These are phyloP conservation scores for Closterium sp. DNA, from an alignment of 139 green algal genomes.

Conservation along the genomic window DNA sequence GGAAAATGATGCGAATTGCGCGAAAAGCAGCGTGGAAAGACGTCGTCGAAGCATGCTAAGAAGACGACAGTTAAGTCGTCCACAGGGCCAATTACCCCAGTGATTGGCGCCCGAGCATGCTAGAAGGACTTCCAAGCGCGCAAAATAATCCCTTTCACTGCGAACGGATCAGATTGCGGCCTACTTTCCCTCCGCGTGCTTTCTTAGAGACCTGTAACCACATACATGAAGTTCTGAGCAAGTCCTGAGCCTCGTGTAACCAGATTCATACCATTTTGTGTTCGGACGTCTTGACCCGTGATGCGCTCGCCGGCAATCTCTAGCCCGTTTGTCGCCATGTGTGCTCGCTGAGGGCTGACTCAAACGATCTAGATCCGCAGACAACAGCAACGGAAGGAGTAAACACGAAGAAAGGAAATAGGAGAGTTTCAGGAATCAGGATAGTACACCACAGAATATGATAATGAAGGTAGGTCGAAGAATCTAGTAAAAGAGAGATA, in stretches of 20 bases:
- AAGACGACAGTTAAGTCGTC: background rate
- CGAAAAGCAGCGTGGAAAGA: background rate
- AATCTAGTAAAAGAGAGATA: background rate
- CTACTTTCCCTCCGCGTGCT: no score
- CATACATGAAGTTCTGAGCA: background rate
- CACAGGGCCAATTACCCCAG: no score
- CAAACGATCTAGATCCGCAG: background rate
- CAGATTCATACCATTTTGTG: constrained; percentile 71
- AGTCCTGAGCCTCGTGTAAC: background rate
- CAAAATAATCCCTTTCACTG: no score
- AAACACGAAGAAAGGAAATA: background rate
- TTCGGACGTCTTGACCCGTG: constrained; percentile 88
- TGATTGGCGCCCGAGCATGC: no score
- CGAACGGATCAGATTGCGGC: no score
- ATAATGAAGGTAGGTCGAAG: background rate
- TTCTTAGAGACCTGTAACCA: background rate
- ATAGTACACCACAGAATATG: background rate
- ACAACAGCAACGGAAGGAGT: background rate
- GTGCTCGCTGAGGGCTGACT: background rate
- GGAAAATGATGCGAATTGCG: no score
- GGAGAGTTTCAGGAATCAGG: background rate
- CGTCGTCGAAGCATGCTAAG: background rate
- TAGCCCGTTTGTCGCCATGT: background rate
- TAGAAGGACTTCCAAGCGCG: no score
- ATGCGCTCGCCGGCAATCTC: constrained; percentile 71